phyloP scores from a whole-genome alignment of 2,329 filamentous ascomycete genomes.

The Lachnellula occidentalis region DNA sequence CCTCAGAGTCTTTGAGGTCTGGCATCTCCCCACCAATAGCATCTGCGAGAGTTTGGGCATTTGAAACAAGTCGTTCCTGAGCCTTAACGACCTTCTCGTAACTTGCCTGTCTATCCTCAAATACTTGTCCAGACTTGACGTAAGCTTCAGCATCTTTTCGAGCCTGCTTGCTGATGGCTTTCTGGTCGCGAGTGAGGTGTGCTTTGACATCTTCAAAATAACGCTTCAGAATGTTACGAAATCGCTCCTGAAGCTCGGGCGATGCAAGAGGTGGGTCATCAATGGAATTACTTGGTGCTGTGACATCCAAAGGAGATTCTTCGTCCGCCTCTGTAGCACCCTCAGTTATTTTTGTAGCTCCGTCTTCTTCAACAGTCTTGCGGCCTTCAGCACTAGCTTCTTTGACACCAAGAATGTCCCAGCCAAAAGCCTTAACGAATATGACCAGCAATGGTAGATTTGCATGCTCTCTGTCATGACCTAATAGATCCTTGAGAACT shows the following conservation, averaged over 20 bases:
- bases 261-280: conserved; percentile 71
- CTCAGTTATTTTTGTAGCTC: conserved; percentile 48
- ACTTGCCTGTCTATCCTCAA: conserved; percentile 92
- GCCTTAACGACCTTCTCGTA: conserved; percentile 91
- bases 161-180: conserved; percentile 77
- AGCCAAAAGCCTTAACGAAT: conserved; percentile 93
- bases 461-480: conserved; percentile 85
- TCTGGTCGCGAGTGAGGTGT: conserved; percentile 87
- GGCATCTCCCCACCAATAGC: conserved; percentile 89
- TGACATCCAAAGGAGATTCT: conserved; percentile 45
- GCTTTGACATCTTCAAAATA: conserved; percentile 92
- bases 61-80: conserved; percentile 83
- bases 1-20: conserved; percentile 78
- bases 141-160: conserved; percentile 97
- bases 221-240: conserved; percentile 75
- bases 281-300: conserved; percentile 37
- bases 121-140: conserved; percentile 96
- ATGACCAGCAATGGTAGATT: conserved; percentile 89
- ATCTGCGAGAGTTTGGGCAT: conserved; percentile 87
- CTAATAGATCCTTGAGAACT: conserved; percentile 93
- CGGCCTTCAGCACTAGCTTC: conserved; percentile 67
- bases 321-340: conserved; percentile 40
- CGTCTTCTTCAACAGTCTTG: conserved; percentile 78
- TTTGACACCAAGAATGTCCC: conserved; percentile 86
- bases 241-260: conserved; percentile 75